These are phyloP conservation scores for Abrus precatorius DNA, from an alignment of 306 rosid species.

Conservation along the genomic window DNA sequence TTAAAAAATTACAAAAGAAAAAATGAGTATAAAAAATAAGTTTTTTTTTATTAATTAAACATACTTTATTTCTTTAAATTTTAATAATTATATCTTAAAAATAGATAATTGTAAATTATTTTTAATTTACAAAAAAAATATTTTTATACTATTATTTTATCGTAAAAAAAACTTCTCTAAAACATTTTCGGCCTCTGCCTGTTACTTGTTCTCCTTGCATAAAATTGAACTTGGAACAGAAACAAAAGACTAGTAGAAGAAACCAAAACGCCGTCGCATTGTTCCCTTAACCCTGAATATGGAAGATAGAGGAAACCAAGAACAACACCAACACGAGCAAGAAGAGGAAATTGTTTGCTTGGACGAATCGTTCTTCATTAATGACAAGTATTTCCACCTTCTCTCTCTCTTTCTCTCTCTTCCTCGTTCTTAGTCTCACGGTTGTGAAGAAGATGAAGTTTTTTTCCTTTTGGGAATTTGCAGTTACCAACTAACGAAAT, in stretches of 20 bases:
- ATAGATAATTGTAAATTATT: no score
- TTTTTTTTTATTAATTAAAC: no score
- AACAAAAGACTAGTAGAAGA: not conserved
- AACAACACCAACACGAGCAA: constrained; percentile 43
- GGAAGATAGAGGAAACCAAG: constrained; percentile 38
- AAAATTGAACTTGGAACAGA: not conserved
- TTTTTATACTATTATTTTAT: no score
- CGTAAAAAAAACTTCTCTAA: no score
- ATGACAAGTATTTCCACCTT: constrained; percentile 68
- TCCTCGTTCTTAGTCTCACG: not conserved
- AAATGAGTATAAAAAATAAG: no score
- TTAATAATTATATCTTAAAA: no score
- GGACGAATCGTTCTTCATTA: constrained; percentile 75
- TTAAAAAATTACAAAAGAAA: no score
- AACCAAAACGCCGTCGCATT: constrained; percentile 23
- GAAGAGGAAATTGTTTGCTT: constrained; percentile 80
- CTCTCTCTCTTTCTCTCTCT: constrained; percentile 7
- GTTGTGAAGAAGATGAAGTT: constrained; percentile 2
- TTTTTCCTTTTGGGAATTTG: constrained; percentile 5
- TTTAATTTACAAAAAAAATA: no score
- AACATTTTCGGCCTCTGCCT: no score
- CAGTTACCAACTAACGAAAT: constrained; percentile 84
- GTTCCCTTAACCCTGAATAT: constrained; percentile 20
- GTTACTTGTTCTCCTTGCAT: no score
- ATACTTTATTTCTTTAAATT: no score